Percentiles rank a stretch among this genome's conserved stretches.
Evolutionary conservation across 2,329 filamentous ascomycete genomes (phyloP).

Genomic region (Epichloe gansuensis): DNA sequence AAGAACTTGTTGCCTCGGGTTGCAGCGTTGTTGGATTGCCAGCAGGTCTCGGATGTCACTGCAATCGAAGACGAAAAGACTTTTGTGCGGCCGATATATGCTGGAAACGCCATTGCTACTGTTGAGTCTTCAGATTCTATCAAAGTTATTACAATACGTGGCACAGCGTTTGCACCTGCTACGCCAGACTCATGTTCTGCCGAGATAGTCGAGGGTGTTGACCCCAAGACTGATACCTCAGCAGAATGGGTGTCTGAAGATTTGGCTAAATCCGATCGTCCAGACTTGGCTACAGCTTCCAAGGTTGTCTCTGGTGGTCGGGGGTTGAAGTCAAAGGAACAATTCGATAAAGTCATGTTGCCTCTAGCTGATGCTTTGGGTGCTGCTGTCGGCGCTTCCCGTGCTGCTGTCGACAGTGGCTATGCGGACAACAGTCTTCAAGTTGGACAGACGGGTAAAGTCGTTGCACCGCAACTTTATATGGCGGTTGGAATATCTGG

Average conservation of each 20-base stretch:
- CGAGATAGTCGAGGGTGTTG: slow-evolving; percentile 64
- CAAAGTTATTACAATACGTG: slow-evolving; percentile 86
- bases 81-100: slow-evolving; percentile 93
- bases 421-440: slow-evolving; percentile 98
- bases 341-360: slow-evolving; percentile 86
- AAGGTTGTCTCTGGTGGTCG: slow-evolving; percentile 88
- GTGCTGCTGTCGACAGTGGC: slow-evolving; percentile 90
- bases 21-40: slow-evolving; percentile 78
- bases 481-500: slow-evolving; percentile 92
- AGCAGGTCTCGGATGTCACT: slow-evolving; percentile 89
- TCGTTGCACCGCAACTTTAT: slow-evolving; percentile 91
- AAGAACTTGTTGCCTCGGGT: slow-evolving; percentile 90
- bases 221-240: slow-evolving; percentile 60
- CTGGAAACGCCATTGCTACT: slow-evolving; percentile 91
- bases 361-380: slow-evolving; percentile 86
- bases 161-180: slow-evolving; percentile 76
- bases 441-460: slow-evolving; percentile 97
- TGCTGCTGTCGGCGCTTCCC: slow-evolving; percentile 89
- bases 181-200: slow-evolving; percentile 61
- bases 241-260: slow-evolving; percentile 93
- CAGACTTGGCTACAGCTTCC: slow-evolving; percentile 79
- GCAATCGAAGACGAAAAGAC: slow-evolving; percentile 79
- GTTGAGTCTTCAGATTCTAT: slow-evolving; percentile 77
- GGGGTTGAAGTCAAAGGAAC: slow-evolving; percentile 93
- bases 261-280: slow-evolving; percentile 82